These are phyloP conservation scores for Mucor racemosus DNA, from an alignment of 371 early-diverging fungal genomes.

Conservation along the genomic window DNA sequence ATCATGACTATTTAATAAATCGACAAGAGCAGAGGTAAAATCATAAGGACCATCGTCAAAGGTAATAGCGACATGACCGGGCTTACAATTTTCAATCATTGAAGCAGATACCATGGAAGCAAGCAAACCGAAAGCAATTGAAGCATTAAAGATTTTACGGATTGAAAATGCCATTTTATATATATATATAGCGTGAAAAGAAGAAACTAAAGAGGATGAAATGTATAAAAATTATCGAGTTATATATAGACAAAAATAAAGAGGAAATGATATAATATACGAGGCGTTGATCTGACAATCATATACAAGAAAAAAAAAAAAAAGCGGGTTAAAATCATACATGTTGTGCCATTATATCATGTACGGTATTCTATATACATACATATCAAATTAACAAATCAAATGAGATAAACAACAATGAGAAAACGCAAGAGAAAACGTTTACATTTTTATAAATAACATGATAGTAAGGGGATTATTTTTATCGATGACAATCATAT, in stretches of 20 bases:
- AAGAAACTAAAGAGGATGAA: no score
- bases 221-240: neutral
- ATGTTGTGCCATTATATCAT: conserved; percentile 2
- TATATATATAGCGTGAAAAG: no score
- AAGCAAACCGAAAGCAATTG: neutral
- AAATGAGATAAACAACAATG: neutral
- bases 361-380: neutral
- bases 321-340: conserved; percentile 1
- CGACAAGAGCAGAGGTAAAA: conserved; percentile 47
- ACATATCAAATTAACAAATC: neutral
- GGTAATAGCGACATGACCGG: conserved; percentile 62
- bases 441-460: neutral
- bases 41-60: conserved; percentile 62
- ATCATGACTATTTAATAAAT: conserved; percentile 34
- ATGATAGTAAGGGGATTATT: neutral
- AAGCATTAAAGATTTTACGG: neutral
- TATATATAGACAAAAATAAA: neutral
- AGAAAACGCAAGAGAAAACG: conserved; percentile 4
- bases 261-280: neutral
- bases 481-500: neutral
- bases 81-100: conserved; percentile 25
- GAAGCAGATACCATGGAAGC: neutral
- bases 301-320: neutral
- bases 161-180: neutral
- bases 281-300: conserved; percentile 5